A percentile compares a stretch with the other conserved stretches of the same genome.
phyloP scores from a whole-genome alignment of 352 stramenopile species.

The Elongisporangium senticosum region DNA sequence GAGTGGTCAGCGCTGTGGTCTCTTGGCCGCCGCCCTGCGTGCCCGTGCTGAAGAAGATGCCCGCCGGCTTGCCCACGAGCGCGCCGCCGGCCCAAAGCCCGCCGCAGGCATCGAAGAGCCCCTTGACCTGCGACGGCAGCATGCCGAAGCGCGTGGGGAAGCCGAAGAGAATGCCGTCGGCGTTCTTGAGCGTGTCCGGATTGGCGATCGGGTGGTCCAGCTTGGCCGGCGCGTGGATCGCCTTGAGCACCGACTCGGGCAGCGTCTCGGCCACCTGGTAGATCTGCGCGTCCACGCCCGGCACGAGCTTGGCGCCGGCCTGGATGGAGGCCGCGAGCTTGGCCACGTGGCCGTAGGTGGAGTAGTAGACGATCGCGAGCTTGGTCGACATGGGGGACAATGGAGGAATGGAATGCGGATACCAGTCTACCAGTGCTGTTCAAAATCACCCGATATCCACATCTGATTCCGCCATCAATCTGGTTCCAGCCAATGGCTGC shows the following conservation, averaged over 20 bases:
- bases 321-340: slow-evolving; percentile 63
- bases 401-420: slow-evolving; percentile 1
- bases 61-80: slow-evolving; percentile 73
- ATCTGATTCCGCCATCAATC: neutral
- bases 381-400: slow-evolving; percentile 23
- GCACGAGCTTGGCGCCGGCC: slow-evolving; percentile 43
- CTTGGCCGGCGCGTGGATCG: slow-evolving; percentile 68
- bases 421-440: no score
- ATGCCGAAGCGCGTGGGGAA: slow-evolving; percentile 80
- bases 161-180: slow-evolving; percentile 81
- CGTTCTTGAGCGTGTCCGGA: slow-evolving; percentile 49
- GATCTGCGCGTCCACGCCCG: slow-evolving; percentile 45
- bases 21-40: slow-evolving; percentile 79
- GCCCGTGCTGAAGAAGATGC: slow-evolving; percentile 71
- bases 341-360: slow-evolving; percentile 78
- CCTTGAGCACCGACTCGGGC: slow-evolving; percentile 55
- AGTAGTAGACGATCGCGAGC: slow-evolving; percentile 78
- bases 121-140: slow-evolving; percentile 76
- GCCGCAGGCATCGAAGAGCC: slow-evolving; percentile 74
- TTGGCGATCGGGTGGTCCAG: slow-evolving; percentile 43
- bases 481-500: neutral
- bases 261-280: slow-evolving; percentile 80
- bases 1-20: slow-evolving; percentile 66
- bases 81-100: slow-evolving; percentile 63
- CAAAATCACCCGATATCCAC: neutral